A percentile compares a stretch with the other conserved stretches of the same genome.
These are phyloP conservation scores for Trametes meyenii DNA, from an alignment of 768 basidiomycete genomes.

Conservation along the genomic window DNA sequence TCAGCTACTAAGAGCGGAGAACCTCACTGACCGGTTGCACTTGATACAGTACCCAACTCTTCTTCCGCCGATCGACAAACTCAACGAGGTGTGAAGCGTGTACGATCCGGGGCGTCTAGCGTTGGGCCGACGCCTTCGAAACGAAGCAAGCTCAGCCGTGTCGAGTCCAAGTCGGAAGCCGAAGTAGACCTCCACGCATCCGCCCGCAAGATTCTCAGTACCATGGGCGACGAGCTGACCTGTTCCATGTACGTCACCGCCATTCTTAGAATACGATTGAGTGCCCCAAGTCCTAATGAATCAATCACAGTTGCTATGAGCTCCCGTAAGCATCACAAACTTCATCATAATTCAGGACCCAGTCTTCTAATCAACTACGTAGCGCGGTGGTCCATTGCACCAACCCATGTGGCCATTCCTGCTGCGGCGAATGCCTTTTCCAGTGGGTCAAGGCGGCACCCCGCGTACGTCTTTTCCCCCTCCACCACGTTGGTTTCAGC, in stretches of 20 bases:
- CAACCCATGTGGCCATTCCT: conserved; percentile 76
- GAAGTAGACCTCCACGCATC: conserved; percentile 23
- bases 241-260: conserved; percentile 67
- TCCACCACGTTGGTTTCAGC: background rate
- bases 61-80: background rate
- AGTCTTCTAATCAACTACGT: background rate
- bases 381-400: conserved; percentile 65
- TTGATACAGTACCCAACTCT: background rate
- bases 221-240: conserved; percentile 64
- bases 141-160: conserved; percentile 40
- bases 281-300: background rate
- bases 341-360: background rate
- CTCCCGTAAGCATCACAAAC: conserved; percentile 52
- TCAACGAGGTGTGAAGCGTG: conserved; percentile 3
- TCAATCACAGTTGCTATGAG: conserved; percentile 61
- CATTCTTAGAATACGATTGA: conserved; percentile 6
- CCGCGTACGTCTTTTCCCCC: background rate
- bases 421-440: conserved; percentile 69
- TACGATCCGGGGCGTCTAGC: background rate
- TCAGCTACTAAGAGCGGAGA: too few species aligned
- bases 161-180: conserved; percentile 42
- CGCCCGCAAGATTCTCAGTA: conserved; percentile 40
- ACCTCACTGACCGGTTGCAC: too few species aligned
- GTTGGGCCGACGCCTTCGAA: background rate
- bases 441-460: conserved; percentile 49